Percentiles rank a stretch among this genome's conserved stretches.
Conservation (phyloP, 139 green algal species). For the Zygnema cylindricum region DNA sequence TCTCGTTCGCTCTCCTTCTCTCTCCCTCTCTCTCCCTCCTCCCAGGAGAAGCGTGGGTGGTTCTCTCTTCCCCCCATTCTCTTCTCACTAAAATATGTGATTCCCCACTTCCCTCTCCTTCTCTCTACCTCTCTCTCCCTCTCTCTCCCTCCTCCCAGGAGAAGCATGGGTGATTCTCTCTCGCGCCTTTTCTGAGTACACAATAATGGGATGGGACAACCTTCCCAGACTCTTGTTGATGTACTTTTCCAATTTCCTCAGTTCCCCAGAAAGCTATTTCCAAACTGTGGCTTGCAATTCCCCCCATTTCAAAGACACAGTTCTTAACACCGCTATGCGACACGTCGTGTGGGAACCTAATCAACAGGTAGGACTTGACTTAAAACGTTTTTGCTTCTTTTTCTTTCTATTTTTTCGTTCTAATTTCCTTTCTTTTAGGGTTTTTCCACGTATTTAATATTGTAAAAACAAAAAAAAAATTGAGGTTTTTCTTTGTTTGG, state of each 20-base stretch:
- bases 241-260: conserved; percentile 23
- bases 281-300: conserved; percentile 12
- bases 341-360: background rate
- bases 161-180: background rate
- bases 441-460: too few relatives aligned
- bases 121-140: too few relatives aligned
- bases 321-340: background rate
- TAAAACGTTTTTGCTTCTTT: too few relatives aligned
- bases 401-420: too few relatives aligned
- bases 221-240: conserved; percentile 2
- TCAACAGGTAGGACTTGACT: too few relatives aligned
- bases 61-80: background rate
- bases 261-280: conserved; percentile 10
- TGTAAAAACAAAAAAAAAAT: too few relatives aligned
- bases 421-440: too few relatives aligned
- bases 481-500: too few relatives aligned
- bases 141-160: background rate
- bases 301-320: background rate
- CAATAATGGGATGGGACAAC: conserved; percentile 20
- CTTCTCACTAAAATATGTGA: background rate
- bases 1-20: too few relatives aligned
- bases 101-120: background rate
- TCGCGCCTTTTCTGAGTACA: background rate
- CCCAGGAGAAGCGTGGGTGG: too few relatives aligned
- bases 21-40: too few relatives aligned